These are phyloP conservation scores for Termitomyces sp. DNA, from an alignment of 768 basidiomycete species.

Conservation along the genomic window DNA sequence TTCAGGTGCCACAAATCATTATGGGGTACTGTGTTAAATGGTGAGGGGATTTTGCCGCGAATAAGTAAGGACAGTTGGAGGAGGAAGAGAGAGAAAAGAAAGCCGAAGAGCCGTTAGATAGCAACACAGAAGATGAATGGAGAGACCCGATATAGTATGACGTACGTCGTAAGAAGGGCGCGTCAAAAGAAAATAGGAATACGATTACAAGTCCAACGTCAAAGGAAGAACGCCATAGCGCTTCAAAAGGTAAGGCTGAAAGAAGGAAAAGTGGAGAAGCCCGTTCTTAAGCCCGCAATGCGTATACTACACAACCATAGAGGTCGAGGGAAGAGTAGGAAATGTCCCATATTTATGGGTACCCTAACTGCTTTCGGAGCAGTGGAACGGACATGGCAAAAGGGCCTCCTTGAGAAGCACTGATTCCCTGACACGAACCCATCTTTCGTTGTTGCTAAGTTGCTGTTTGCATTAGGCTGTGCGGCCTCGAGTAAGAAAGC, in stretches of 20 bases:
- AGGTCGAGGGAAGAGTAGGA: not conserved
- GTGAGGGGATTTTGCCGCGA: slow-evolving; percentile 11
- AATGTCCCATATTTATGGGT: slow-evolving; percentile 1
- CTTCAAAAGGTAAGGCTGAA: not conserved
- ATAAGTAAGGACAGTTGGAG: slow-evolving; percentile 5
- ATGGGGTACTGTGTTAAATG: slow-evolving; percentile 13
- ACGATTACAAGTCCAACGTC: slow-evolving; percentile 35
- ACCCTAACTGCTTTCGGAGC: slow-evolving; percentile 8
- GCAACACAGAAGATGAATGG: slow-evolving; percentile 25
- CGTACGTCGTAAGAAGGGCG: not conserved
- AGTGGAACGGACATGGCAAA: slow-evolving; percentile 1
- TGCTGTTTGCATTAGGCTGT: slow-evolving; percentile 17
- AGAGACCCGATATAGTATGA: slow-evolving; percentile 16
- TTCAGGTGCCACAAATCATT: slow-evolving; percentile 11
- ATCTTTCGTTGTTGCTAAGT: slow-evolving; percentile 1
- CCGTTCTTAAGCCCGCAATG: slow-evolving; percentile 10
- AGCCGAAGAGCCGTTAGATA: slow-evolving; percentile 28
- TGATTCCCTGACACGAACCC: not conserved
- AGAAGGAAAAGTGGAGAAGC: slow-evolving; percentile 8
- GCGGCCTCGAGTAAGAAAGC: not conserved
- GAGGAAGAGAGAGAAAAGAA: slow-evolving; percentile 1
- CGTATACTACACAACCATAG: not conserved
- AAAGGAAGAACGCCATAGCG: slow-evolving; percentile 10
- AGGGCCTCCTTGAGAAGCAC: not conserved
- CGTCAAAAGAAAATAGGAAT: slow-evolving; percentile 21